Percentiles rank a stretch among this genome's conserved stretches.
phyloP scores from a whole-genome alignment of 108 stramenopile genomes.

The Cyclostephanos invisitatus region DNA sequence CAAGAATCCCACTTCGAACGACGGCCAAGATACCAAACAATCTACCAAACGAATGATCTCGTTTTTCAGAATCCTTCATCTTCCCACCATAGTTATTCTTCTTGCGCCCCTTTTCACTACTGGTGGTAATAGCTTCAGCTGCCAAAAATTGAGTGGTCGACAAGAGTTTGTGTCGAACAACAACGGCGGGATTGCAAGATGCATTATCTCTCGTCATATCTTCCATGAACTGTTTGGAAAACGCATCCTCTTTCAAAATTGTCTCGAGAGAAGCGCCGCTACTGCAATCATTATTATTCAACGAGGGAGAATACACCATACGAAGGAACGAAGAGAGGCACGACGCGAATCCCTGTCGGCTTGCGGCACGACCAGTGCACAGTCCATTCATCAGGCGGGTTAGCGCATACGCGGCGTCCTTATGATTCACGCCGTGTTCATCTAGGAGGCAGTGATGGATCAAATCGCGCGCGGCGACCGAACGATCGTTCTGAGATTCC shows the following conservation, averaged over 20 bases:
- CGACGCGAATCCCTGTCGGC: constrained; percentile 86
- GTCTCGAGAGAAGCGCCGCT: constrained; percentile 44
- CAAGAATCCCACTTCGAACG: constrained; percentile 65
- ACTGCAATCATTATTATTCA: constrained; percentile 18
- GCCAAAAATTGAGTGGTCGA: constrained; percentile 40
- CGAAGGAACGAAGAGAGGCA: constrained; percentile 75
- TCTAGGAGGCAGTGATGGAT: constrained; percentile 70
- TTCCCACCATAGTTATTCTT: constrained; percentile 41
- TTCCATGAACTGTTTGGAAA: constrained; percentile 7
- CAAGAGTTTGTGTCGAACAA: constrained; percentile 53
- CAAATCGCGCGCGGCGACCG: constrained; percentile 69
- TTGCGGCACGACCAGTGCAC: constrained; percentile 81
- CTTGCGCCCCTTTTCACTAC: constrained; percentile 29
- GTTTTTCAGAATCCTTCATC: constrained; percentile 79
- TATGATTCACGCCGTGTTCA: constrained; percentile 46
- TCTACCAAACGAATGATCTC: constrained; percentile 81
- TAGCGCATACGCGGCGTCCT: constrained; percentile 82
- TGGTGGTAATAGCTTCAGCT: constrained; percentile 28
- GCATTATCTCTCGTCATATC: constrained; percentile 11
- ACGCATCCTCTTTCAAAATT: constrained; percentile 32
- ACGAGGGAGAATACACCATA: constrained; percentile 41
- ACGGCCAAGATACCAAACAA: constrained; percentile 82
- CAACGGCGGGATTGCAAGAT: constrained; percentile 28
- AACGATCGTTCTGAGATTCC: constrained; percentile 57
- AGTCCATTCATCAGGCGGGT: constrained; percentile 79